Percentiles rank a stretch among this genome's conserved stretches.
These are phyloP conservation scores for Phytophthora cryptogea DNA, from an alignment of 352 stramenopile species.

Conservation along the genomic window DNA sequence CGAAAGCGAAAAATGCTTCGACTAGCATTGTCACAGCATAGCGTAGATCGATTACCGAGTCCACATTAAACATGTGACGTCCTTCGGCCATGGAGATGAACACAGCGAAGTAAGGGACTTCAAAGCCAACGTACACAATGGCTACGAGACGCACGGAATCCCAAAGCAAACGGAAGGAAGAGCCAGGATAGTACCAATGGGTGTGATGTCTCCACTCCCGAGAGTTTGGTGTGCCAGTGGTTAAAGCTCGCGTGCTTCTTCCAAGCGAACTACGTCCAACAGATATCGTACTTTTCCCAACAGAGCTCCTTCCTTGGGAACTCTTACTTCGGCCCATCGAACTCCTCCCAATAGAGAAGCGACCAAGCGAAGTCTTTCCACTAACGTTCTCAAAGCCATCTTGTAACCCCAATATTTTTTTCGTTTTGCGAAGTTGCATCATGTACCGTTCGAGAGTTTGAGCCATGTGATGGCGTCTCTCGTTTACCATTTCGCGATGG, in stretches of 20 bases:
- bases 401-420: constrained; percentile 66
- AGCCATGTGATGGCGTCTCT: constrained; percentile 42
- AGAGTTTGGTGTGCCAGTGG: background rate
- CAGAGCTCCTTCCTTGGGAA: too few relatives aligned
- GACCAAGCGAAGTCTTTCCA: constrained; percentile 14
- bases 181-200: constrained; percentile 8
- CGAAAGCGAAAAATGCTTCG: constrained; percentile 17
- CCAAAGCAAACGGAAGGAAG: constrained; percentile 10
- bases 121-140: constrained; percentile 13
- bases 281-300: constrained; percentile 18
- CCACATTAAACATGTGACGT: constrained; percentile 41
- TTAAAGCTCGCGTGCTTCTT: background rate
- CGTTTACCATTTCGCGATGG: constrained; percentile 37
- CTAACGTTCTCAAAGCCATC: constrained; percentile 25
- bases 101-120: constrained; percentile 64
- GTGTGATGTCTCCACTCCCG: background rate
- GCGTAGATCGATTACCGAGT: constrained; percentile 24
- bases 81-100: constrained; percentile 64
- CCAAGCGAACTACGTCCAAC: constrained; percentile 7
- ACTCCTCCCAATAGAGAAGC: constrained; percentile 7
- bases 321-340: background rate
- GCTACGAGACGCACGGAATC: constrained; percentile 4
- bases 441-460: constrained; percentile 54
- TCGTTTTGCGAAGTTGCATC: constrained; percentile 73
- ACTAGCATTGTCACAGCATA: constrained; percentile 36